Conservation (phyloP, 805 yeast genomes). For the Candida taoyuanica region DNA sequence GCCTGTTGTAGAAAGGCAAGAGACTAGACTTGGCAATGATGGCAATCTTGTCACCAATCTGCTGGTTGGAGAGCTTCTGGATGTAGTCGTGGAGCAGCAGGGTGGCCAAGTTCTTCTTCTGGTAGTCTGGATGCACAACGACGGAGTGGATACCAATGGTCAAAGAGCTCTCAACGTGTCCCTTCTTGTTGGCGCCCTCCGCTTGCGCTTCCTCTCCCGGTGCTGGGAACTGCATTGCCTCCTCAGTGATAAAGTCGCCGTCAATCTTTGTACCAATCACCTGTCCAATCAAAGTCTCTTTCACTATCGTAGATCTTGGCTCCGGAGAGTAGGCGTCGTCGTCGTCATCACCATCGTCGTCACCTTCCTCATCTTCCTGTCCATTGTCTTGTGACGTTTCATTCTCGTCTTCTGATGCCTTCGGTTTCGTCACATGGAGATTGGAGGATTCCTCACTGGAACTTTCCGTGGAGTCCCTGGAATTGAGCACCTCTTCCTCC, state of each 20-base stretch:
- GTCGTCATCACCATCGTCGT: constrained; percentile 27
- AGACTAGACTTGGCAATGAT: constrained; percentile 68
- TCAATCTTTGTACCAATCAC: constrained; percentile 70
- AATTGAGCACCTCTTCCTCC: constrained; percentile 19
- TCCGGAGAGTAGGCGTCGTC: constrained; percentile 28
- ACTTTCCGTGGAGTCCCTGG: constrained; percentile 2
- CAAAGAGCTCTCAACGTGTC: constrained; percentile 73
- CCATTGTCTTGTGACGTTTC: too few relatives aligned
- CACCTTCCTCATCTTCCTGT: constrained; percentile 24
- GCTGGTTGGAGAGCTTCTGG: constrained; percentile 84
- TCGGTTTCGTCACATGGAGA: constrained; percentile 10
- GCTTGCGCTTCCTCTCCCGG: constrained; percentile 24
- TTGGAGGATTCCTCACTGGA: constrained; percentile 12
- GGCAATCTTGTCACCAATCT: constrained; percentile 72
- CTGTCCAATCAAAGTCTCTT: constrained; percentile 74
- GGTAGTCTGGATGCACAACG: constrained; percentile 71
- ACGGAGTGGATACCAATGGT: constrained; percentile 79
- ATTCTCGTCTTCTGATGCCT: constrained; percentile 7
- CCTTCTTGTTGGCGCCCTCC: constrained; percentile 29
- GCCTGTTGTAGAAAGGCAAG: constrained; percentile 71
- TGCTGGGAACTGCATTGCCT: constrained; percentile 57
- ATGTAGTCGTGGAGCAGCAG: constrained; percentile 81
- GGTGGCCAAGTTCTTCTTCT: constrained; percentile 79
- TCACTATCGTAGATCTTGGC: constrained; percentile 35
- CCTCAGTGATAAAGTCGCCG: constrained; percentile 46